These are phyloP conservation scores for Phytophthora citrophthora DNA, from an alignment of 352 stramenopile species.

Conservation along the genomic window DNA sequence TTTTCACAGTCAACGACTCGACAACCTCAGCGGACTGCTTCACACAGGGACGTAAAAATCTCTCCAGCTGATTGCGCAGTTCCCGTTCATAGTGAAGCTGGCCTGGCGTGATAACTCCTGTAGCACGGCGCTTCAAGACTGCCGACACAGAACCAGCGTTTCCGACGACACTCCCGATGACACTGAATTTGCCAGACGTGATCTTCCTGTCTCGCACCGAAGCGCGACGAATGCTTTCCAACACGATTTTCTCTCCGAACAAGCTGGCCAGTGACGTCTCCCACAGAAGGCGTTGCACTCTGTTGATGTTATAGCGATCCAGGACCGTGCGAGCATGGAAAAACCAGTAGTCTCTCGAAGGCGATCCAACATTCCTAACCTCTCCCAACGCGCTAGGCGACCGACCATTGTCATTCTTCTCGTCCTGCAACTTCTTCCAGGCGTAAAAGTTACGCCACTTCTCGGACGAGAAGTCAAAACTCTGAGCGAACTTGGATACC, in stretches of 20 bases:
- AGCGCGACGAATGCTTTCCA: constrained; percentile 53
- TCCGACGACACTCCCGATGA: constrained; percentile 33
- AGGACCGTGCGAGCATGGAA: constrained; percentile 67
- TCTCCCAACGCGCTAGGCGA: constrained; percentile 48
- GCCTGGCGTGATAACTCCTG: constrained; percentile 18
- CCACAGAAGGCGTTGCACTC: constrained; percentile 79
- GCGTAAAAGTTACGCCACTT: constrained; percentile 83
- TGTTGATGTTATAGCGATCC: constrained; percentile 67
- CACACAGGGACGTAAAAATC: constrained; percentile 53
- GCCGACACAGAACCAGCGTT: constrained; percentile 23
- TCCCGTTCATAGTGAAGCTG: constrained; percentile 38
- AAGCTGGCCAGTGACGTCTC: constrained; percentile 72
- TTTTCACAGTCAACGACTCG: constrained; percentile 38
- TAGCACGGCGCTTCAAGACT: constrained; percentile 30
- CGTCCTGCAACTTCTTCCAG: constrained; percentile 55
- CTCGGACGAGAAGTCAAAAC: constrained; percentile 87
- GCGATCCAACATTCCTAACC: constrained; percentile 52
- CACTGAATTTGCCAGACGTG: constrained; percentile 23
- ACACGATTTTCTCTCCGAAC: constrained; percentile 66
- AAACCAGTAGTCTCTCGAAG: constrained; percentile 77
- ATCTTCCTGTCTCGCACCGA: constrained; percentile 19
- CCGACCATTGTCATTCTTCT: constrained; percentile 36
- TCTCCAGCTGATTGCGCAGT: constrained; percentile 48
- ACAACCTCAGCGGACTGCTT: constrained; percentile 47
- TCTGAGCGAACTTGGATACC: constrained; percentile 82